These are phyloP conservation scores for Phanerodontia chrysosporium DNA, from an alignment of 768 basidiomycete genomes.

Conservation along the genomic window DNA sequence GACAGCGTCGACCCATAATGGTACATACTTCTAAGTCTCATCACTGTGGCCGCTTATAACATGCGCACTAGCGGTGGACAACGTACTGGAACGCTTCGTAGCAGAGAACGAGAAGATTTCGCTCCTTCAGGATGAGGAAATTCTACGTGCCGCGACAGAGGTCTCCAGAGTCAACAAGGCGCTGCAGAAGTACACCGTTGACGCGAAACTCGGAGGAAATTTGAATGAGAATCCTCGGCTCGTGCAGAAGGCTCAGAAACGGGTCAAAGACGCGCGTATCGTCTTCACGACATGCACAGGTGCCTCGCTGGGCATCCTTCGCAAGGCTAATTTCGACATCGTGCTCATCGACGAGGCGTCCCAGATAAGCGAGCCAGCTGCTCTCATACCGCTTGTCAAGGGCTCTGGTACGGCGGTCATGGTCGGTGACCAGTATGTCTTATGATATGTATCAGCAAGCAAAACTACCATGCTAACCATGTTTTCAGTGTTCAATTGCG, in stretches of 20 bases:
- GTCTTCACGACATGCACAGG: conserved; percentile 68
- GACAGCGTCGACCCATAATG: conserved; percentile 71
- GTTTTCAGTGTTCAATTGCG: conserved; percentile 58
- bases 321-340: conserved; percentile 52
- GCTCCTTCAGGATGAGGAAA: conserved; percentile 49
- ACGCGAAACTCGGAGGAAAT: conserved; percentile 61
- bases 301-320: conserved; percentile 54
- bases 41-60: neutral
- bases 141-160: conserved; percentile 69
- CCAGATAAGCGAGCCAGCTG: conserved; percentile 63
- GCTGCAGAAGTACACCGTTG: conserved; percentile 56
- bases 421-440: conserved; percentile 66
- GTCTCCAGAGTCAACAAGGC: conserved; percentile 55
- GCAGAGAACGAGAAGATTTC: conserved; percentile 37
- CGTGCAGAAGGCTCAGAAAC: conserved; percentile 53
- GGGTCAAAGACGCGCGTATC: conserved; percentile 51
- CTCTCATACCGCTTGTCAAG: conserved; percentile 65
- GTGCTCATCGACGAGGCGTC: conserved; percentile 70
- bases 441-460: neutral
- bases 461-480: neutral
- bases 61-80: conserved; percentile 52
- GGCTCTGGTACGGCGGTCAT: conserved; percentile 53
- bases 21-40: conserved; percentile 24
- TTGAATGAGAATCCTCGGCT: conserved; percentile 54
- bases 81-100: conserved; percentile 62